Base-by-base conservation (phyloP, 192 early-diverging fungal species). In the Fimicolochytrium jonesii region DNA sequence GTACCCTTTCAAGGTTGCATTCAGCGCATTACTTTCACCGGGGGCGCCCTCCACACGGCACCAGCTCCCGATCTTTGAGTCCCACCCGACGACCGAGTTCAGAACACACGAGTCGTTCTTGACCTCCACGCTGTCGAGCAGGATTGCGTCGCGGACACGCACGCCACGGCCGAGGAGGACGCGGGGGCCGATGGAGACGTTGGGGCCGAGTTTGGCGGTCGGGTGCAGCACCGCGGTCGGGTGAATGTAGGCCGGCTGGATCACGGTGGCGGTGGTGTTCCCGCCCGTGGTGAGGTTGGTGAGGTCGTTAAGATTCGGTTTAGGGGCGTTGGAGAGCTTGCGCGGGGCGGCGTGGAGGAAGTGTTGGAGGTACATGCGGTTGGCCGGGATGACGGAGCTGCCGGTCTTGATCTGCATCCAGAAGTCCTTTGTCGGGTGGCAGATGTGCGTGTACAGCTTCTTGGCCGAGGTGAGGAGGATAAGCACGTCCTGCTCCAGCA, bases 381-480 rank as follows among this genome's bases (percentile, higher is more conserved):
- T 99, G 37, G 92, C 94, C 49, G 92, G 88, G 37, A 99, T 90
- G 23, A 92, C 88, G 35, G 93, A 95, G 50, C 88, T 87, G 45
- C 61, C 91, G 23, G 93, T 92, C 71, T 99, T 99, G 73, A 99
- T 90, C 73, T 94, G 91, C 79, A 92, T 90, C 96, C 96, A 99
- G 68, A 95, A 93, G 56, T 90, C 86, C 36, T 83, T 84, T 48
- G 85, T 61, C 10, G 68, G 71, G n/a, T 29, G 10, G 56, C 54
- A 64, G 54, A 90, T 82, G 72, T 88, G 90, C 10, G 92, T 90
- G 68, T 86, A 95, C 7, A 99, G 85, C 73, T 92, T 90, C 67
- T 83, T 88, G 15, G 83, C 73, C 51, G 84, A 85, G 6, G 96
- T 87, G 61, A 99, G 83, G 23, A 83, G 76, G 64, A 88, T 88